phyloP scores from a whole-genome alignment of 225 moss, liverwort and hornwort genomes.

The Thuidium tamariscinum region DNA sequence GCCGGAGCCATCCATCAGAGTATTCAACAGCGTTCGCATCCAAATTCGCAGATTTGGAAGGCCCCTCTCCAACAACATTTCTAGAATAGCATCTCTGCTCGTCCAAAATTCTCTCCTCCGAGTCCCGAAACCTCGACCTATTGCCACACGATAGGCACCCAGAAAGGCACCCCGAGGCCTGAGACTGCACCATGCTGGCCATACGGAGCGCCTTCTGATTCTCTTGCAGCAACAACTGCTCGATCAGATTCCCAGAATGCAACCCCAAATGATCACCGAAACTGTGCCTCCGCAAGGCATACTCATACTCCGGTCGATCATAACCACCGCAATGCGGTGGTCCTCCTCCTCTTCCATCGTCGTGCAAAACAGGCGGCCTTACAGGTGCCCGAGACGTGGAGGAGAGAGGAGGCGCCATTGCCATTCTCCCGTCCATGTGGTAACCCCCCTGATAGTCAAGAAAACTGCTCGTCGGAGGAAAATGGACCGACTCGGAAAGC shows the following conservation, averaged over 20 bases:
- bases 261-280: constrained; percentile 27
- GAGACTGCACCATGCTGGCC: constrained; percentile 35
- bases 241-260: constrained; percentile 25
- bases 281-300: constrained; percentile 15
- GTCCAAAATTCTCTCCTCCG: constrained; percentile 20
- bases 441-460: constrained; percentile 16
- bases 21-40: constrained; percentile 11
- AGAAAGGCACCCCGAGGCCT: constrained; percentile 33
- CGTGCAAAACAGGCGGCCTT: constrained; percentile 11
- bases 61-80: constrained; percentile 11
- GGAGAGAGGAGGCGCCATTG: constrained; percentile 36
- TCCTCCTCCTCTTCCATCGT: constrained; percentile 18
- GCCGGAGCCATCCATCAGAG: constrained; percentile 25
- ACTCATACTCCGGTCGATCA: constrained; percentile 28
- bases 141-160: constrained; percentile 29
- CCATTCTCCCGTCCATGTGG: constrained; percentile 8
- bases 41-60: constrained; percentile 17
- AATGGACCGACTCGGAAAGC: constrained; percentile 49
- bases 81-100: constrained; percentile 20
- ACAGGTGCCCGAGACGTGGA: constrained; percentile 28
- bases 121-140: constrained; percentile 19
- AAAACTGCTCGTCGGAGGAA: constrained; percentile 20
- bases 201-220: constrained; percentile 40
- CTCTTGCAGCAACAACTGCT: constrained; percentile 46
- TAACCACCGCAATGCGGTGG: constrained; percentile 7